Conservation (phyloP, 805 yeast genomes). For the Candida adriatica region DNA sequence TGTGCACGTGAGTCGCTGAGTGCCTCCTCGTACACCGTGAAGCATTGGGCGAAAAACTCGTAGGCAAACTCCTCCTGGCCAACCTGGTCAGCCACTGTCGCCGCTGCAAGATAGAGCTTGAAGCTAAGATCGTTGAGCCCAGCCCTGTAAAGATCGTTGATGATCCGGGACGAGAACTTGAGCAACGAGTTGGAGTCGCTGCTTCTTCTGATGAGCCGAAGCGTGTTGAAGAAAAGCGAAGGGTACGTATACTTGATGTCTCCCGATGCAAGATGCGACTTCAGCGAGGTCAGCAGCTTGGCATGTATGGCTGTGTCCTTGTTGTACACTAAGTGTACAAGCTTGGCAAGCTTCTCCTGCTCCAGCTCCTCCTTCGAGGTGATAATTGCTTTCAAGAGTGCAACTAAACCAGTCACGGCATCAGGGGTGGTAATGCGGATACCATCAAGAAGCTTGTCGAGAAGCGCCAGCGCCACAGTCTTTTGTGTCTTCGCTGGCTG, state of each 20-base stretch:
- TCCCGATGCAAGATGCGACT: conserved; percentile 47
- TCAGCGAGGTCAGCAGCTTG: conserved; percentile 38
- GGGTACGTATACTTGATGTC: conserved; percentile 68
- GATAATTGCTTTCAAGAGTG: conserved; percentile 50
- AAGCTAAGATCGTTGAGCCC: conserved; percentile 32
- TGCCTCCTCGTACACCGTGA: conserved; percentile 71
- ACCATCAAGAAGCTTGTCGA: conserved; percentile 45
- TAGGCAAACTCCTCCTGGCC: conserved; percentile 65
- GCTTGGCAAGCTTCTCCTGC: conserved; percentile 61
- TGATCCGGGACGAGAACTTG: conserved; percentile 63
- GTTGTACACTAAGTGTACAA: conserved; percentile 56
- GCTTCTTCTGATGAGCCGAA: conserved; percentile 50
- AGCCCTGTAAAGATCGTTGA: conserved; percentile 52
- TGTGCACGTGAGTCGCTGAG: conserved; percentile 47
- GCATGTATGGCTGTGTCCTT: conserved; percentile 39
- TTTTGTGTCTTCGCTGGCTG: conserved; percentile 48
- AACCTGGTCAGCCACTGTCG: conserved; percentile 74
- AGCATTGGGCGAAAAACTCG: conserved; percentile 85
- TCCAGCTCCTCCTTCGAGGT: conserved; percentile 28
- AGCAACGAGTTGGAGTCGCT: conserved; percentile 37
- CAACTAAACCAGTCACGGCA: conserved; percentile 53
- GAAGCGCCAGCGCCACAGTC: conserved; percentile 52
- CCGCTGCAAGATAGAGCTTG: conserved; percentile 54
- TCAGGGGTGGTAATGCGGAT: conserved; percentile 34
- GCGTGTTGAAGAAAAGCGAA: conserved; percentile 55